Evolutionary conservation across 108 stramenopile species (phyloP), one percentile per base, ranked within the genome.

Genomic region (Nitzschia putrida): DNA sequence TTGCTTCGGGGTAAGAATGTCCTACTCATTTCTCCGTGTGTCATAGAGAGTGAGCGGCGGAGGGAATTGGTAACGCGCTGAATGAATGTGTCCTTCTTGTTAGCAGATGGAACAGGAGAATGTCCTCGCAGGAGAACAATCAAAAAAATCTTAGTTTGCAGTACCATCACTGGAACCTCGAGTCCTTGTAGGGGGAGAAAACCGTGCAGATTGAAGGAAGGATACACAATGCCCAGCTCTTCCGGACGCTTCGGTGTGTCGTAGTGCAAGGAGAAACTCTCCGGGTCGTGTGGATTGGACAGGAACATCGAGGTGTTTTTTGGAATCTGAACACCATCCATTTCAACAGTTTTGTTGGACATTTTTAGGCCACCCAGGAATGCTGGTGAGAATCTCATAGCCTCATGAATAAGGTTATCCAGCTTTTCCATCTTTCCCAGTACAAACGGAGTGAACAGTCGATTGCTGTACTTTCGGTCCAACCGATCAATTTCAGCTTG

Each of bases 311-410:
- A 44, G 21, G 76, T 54, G 18, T 63, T 23, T 34, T 77, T 69
- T 11, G 76, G 76, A 23, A 77, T 70, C 59, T 77, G 76, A 13
- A 77, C 61, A 23, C 69, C 76, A n/a, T 41, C 55, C n/a, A 77
- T 38, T 64, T 70, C 61, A 12, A 77, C 61, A 5, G 76, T 77
- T 64, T 63, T 18, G 3, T 63, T 70, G 0, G 54, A 53, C 21
- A 41, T 57, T 37, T 70, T 69, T 55, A 77, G 23, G 3, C 76
- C 76, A 0, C 76, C 76, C 53, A 77, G 25, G 37, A 66, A 66
- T 2, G 61, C 43, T 8, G 76, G 76, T 39, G 37, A 49, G 59
- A 77, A 57, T 0, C 76, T 69, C 23, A 77, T 77, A 23, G 76
- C 60, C 56, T 77, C 76, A 41, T 65, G 67, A 47, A 77, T 69